These are phyloP conservation scores for Flaveria sonorensis DNA, from an alignment of 129 eudicot genomes.

Conservation along the genomic window DNA sequence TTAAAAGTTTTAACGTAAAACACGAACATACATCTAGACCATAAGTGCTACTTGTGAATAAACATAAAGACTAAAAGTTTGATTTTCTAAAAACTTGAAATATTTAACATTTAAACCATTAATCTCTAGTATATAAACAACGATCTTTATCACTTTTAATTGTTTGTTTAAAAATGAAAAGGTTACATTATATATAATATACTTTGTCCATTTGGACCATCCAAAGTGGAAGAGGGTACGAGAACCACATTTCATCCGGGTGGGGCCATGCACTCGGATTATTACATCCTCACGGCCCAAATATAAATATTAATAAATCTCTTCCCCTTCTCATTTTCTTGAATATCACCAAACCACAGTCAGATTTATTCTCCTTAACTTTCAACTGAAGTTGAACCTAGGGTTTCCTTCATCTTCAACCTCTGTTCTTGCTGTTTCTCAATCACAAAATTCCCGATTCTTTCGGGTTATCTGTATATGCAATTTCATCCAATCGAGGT, in stretches of 20 bases:
- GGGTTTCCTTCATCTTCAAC: slow-evolving; percentile 3
- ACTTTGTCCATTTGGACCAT: slow-evolving; percentile 20
- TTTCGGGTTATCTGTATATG: slow-evolving; percentile 5
- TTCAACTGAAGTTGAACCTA: neutral
- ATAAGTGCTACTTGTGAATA: too few species aligned
- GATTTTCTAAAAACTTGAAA: too few species aligned
- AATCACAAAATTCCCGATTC: neutral
- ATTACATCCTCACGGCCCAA: slow-evolving; percentile 33
- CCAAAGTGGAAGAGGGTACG: slow-evolving; percentile 21
- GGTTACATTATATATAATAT: neutral
- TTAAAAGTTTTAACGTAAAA: too few species aligned
- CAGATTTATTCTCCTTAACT: neutral
- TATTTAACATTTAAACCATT: too few species aligned
- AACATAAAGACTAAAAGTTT: too few species aligned
- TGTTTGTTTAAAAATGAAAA: too few species aligned
- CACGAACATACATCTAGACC: too few species aligned
- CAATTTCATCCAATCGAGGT: slow-evolving; percentile 27
- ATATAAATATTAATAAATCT: slow-evolving; percentile 17
- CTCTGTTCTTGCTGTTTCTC: neutral
- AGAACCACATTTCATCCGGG: neutral
- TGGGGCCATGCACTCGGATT: slow-evolving; percentile 33
- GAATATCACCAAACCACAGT: slow-evolving; percentile 24
- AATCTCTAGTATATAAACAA: too few species aligned
- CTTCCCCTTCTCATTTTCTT: slow-evolving; percentile 34
- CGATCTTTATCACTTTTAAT: too few species aligned